These are phyloP conservation scores for Beauveria medogensis DNA, from an alignment of 2,329 filamentous ascomycete species.

Conservation along the genomic window DNA sequence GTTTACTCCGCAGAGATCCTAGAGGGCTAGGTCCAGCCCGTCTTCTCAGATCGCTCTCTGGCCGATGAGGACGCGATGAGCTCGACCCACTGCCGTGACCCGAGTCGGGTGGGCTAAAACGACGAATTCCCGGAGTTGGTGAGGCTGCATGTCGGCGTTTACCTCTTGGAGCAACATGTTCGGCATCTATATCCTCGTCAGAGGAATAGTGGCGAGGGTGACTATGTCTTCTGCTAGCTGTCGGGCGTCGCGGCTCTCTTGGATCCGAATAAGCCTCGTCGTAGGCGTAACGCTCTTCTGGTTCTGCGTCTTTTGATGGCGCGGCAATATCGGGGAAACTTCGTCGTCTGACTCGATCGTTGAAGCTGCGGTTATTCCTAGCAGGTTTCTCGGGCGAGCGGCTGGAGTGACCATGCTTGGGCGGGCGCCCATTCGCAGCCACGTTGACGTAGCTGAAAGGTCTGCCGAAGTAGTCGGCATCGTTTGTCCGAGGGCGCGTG, in stretches of 20 bases:
- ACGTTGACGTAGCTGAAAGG: conserved; percentile 33
- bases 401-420: conserved; percentile 22
- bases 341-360: conserved; percentile 35
- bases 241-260: conserved; percentile 21
- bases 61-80: conserved; percentile 25
- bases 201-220: conserved; percentile 38
- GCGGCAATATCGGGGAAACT: conserved; percentile 45
- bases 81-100: conserved; percentile 17
- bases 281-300: conserved; percentile 18
- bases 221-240: conserved; percentile 37
- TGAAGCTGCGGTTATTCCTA: conserved; percentile 28
- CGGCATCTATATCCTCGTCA: conserved; percentile 31
- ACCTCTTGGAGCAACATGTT: conserved; percentile 18
- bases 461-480: conserved; percentile 26
- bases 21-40: conserved; percentile 29
- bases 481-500: conserved; percentile 21
- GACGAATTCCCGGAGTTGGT: conserved; percentile 8
- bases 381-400: conserved; percentile 26
- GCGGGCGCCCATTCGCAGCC: conserved; percentile 28
- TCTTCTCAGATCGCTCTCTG: conserved; percentile 31
- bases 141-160: conserved; percentile 14
- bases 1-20: conserved; percentile 33
- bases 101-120: conserved; percentile 5
- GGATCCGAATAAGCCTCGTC: conserved; percentile 28
- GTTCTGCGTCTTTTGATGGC: conserved; percentile 21